Conservation (phyloP, 1,284 basidiomycete genomes). For the Golubevia pallescens region DNA sequence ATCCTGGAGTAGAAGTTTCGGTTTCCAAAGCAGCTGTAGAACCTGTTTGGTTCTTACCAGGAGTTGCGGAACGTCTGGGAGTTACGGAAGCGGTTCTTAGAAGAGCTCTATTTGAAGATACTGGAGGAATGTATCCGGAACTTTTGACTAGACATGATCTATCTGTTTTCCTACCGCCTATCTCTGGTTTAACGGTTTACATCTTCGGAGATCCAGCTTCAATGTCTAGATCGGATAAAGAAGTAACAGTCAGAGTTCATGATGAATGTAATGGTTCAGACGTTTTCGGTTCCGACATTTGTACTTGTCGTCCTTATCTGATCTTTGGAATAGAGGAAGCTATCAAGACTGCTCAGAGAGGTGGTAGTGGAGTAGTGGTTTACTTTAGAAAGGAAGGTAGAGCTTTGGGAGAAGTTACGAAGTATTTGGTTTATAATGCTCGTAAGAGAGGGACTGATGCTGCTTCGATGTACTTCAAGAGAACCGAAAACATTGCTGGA, state of each 20-base stretch:
- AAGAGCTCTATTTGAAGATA: constrained; percentile 87
- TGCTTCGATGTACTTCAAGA: constrained; percentile 91
- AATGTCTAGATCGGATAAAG: constrained; percentile 79
- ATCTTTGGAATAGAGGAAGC: constrained; percentile 93
- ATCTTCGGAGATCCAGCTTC: constrained; percentile 86
- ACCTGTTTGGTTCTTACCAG: constrained; percentile 55
- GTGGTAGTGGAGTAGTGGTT: constrained; percentile 87
- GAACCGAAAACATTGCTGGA: constrained; percentile 89
- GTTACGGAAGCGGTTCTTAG: constrained; percentile 80
- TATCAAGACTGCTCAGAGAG: constrained; percentile 81
- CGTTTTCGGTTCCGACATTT: constrained; percentile 65
- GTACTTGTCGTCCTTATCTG: constrained; percentile 82
- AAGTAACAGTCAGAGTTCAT: constrained; percentile 88
- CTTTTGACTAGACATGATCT: constrained; percentile 92
- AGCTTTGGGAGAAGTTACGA: constrained; percentile 81
- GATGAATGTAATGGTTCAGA: constrained; percentile 79
- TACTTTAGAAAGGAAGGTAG: constrained; percentile 95
- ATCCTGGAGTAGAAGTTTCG: constrained; percentile 51
- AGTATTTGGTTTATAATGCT: constrained; percentile 89
- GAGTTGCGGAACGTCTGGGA: constrained; percentile 50
- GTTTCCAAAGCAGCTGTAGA: constrained; percentile 51
- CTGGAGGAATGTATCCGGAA: constrained; percentile 82
- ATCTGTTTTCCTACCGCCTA: constrained; percentile 93
- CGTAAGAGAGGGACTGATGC: constrained; percentile 91
- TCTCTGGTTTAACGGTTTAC: constrained; percentile 88